These are phyloP conservation scores for Pseudozyma hubeiensis DNA, from an alignment of 1,284 basidiomycete species.

Conservation along the genomic window DNA sequence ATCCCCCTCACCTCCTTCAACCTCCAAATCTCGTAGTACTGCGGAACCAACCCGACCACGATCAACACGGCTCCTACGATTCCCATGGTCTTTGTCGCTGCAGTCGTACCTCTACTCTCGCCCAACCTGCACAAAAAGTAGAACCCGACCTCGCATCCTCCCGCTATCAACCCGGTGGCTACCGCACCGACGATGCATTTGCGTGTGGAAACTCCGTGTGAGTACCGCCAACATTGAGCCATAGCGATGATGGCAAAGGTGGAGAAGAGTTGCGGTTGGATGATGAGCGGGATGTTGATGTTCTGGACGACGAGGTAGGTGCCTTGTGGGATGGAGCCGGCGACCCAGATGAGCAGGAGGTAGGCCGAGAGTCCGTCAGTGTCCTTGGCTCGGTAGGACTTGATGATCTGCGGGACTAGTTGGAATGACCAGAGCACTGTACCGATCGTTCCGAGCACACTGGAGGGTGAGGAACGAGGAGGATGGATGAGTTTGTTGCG, in stretches of 20 bases:
- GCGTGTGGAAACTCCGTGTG: conserved; percentile 62
- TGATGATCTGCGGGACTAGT: conserved; percentile 78
- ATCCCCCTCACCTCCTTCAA: conserved; percentile 79
- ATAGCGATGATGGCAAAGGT: conserved; percentile 74
- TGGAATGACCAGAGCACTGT: conserved; percentile 79
- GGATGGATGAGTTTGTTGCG: not conserved
- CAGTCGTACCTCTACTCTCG: conserved; percentile 71
- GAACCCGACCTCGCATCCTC: conserved; percentile 75
- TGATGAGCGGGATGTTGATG: conserved; percentile 77
- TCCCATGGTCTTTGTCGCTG: conserved; percentile 76
- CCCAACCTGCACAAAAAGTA: conserved; percentile 72
- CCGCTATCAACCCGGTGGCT: conserved; percentile 71
- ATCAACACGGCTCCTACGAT: conserved; percentile 76
- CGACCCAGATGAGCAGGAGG: conserved; percentile 80
- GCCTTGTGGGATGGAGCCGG: conserved; percentile 77
- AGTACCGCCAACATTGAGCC: conserved; percentile 76
- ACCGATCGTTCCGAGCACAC: conserved; percentile 62
- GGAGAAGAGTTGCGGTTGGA: conserved; percentile 81
- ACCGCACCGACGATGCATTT: conserved; percentile 70
- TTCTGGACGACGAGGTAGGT: conserved; percentile 77
- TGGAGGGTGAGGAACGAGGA: not conserved
- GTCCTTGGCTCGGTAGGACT: conserved; percentile 78
- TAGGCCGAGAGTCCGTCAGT: conserved; percentile 79
- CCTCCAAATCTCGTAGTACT: conserved; percentile 78
- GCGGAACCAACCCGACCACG: conserved; percentile 75